phyloP scores from a whole-genome alignment of 768 basidiomycete species.

The Lactarius vividus region DNA sequence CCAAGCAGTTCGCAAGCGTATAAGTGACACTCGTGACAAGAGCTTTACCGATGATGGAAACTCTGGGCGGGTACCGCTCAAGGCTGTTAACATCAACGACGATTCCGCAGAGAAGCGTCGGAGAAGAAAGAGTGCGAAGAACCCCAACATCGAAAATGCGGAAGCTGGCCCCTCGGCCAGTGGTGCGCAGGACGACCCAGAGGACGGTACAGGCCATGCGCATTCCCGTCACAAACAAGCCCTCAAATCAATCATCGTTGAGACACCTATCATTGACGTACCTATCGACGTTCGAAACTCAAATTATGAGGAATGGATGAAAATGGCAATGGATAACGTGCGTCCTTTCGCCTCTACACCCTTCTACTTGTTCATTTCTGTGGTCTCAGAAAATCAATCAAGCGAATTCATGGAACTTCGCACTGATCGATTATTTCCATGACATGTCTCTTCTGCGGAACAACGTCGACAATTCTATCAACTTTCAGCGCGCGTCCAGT shows the following conservation, averaged over 20 bases:
- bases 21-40: slow-evolving; percentile 55
- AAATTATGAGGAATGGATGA: slow-evolving; percentile 99
- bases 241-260: slow-evolving; percentile 54
- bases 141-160: slow-evolving; percentile 49
- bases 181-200: slow-evolving; percentile 40
- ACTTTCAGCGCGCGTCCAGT: slow-evolving; percentile 97
- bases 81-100: slow-evolving; percentile 63
- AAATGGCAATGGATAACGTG: slow-evolving; percentile 98
- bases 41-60: slow-evolving; percentile 43
- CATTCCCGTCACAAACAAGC: slow-evolving; percentile 54
- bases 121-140: slow-evolving; percentile 74
- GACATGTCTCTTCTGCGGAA: slow-evolving; percentile 96
- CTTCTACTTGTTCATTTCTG: slow-evolving; percentile 21
- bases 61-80: slow-evolving; percentile 35
- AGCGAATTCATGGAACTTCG: slow-evolving; percentile 96
- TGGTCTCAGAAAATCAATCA: slow-evolving; percentile 95
- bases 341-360: slow-evolving; percentile 14
- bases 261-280: slow-evolving; percentile 56
- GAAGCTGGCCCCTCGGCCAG: slow-evolving; percentile 57
- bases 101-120: slow-evolving; percentile 85
- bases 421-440: slow-evolving; percentile 97
- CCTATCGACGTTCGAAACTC: slow-evolving; percentile 84
- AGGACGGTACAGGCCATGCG: slow-evolving; percentile 37
- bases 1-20: slow-evolving; percentile 41
- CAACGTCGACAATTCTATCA: slow-evolving; percentile 91